phyloP scores from a whole-genome alignment of 2,329 filamentous ascomycete species.

The Colletotrichum sublineola region DNA sequence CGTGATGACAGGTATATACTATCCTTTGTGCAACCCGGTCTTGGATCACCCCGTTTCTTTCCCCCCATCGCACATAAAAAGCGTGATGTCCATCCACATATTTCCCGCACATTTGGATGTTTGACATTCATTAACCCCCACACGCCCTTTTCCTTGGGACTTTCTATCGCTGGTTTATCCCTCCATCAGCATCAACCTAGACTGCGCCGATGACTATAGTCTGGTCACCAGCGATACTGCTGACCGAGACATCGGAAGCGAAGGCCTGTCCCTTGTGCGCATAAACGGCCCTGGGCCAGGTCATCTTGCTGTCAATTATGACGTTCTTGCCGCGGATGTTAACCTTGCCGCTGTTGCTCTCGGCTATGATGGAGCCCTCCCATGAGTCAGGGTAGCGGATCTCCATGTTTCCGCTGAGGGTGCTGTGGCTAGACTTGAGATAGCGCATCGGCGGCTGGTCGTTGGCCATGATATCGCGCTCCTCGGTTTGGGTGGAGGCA shows the following conservation, averaged over 20 bases:
- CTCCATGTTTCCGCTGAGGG: conserved; percentile 59
- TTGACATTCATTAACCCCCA: not conserved
- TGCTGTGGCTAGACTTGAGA: conserved; percentile 58
- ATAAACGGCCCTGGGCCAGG: conserved; percentile 53
- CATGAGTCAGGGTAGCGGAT: conserved; percentile 63
- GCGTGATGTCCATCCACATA: conserved; percentile 6
- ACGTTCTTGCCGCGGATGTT: conserved; percentile 59
- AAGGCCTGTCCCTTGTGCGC: conserved; percentile 46
- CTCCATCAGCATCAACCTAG: not conserved
- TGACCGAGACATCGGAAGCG: conserved; percentile 2
- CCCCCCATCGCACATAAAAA: not conserved
- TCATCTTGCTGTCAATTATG: conserved; percentile 50
- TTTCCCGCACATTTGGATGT: conserved; percentile 23
- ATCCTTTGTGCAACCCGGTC: not conserved
- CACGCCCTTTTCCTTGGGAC: not conserved
- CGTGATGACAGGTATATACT: conserved; percentile 34
- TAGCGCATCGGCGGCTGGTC: conserved; percentile 48
- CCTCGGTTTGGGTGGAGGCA: not conserved
- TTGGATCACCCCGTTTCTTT: not conserved
- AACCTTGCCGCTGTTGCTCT: conserved; percentile 58
- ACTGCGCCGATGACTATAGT: conserved; percentile 3
- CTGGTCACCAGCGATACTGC: conserved; percentile 24
- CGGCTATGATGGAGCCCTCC: conserved; percentile 60
- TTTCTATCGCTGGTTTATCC: not conserved
- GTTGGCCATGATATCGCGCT: conserved; percentile 1